Evolutionary conservation across 2,329 filamentous ascomycete species (phyloP).

Genomic region (Exophiala sp.): DNA sequence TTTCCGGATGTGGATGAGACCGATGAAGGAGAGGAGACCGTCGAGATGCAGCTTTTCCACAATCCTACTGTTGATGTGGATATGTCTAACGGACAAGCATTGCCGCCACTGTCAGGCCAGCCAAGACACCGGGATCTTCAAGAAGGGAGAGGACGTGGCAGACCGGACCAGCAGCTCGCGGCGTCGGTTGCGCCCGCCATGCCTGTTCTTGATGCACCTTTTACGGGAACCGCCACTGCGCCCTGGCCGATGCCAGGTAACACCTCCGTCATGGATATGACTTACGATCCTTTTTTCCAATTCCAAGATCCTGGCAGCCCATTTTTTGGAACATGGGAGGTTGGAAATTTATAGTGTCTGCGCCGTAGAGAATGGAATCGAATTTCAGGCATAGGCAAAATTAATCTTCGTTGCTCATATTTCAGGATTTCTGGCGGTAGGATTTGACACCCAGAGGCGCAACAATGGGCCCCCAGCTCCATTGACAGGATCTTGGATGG

Average conservation of each 20-base stretch:
- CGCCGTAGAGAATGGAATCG: background rate
- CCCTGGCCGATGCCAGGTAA: constrained; percentile 26
- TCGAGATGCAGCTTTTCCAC: constrained; percentile 35
- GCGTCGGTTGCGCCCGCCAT: background rate
- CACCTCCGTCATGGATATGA: constrained; percentile 31
- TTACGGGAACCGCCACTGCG: constrained; percentile 18
- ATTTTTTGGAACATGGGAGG: constrained; percentile 31
- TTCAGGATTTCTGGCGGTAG: no score
- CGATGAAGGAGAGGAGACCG: constrained; percentile 17
- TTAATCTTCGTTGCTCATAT: no score
- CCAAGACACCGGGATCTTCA: constrained; percentile 1
- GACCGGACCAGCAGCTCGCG: background rate
- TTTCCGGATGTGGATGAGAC: constrained; percentile 5
- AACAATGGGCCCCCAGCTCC: constrained; percentile 24
- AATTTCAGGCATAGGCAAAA: no score
- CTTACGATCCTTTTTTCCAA: constrained; percentile 32
- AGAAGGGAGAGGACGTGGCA: constrained; percentile 15
- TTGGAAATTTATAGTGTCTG: constrained; percentile 29
- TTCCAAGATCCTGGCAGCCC: constrained; percentile 31
- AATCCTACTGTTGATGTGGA: constrained; percentile 29
- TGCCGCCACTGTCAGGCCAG: constrained; percentile 31
- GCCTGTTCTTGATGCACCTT: constrained; percentile 11
- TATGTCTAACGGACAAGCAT: constrained; percentile 32
- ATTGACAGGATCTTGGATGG: constrained; percentile 27
- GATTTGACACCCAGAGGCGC: constrained; percentile 18